Conservation (phyloP, 345 rosid genomes). For the Arabis alpina region DNA sequence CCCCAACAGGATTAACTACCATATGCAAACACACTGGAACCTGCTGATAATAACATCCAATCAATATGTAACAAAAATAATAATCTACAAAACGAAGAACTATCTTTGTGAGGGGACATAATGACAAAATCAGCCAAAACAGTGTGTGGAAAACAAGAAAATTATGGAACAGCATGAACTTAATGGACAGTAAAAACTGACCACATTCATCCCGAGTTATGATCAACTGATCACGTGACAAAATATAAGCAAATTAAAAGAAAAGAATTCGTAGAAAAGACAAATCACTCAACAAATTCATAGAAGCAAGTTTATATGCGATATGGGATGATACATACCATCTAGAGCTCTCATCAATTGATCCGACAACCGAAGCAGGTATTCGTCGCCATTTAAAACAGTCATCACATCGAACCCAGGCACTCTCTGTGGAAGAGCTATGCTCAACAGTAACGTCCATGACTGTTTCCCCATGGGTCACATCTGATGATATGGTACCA, state of each 20-base stretch:
- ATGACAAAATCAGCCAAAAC: background rate
- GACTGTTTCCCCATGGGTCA: slow-evolving; percentile 47
- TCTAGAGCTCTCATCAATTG: slow-evolving; percentile 69
- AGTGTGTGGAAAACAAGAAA: slow-evolving; percentile 3
- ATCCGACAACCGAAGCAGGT: slow-evolving; percentile 65
- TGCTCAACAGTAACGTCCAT: slow-evolving; percentile 49
- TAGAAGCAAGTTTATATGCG: slow-evolving; percentile 13
- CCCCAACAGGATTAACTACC: slow-evolving; percentile 5
- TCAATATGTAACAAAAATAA: slow-evolving; percentile 5
- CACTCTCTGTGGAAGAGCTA: slow-evolving; percentile 52
- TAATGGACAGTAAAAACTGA: slow-evolving; percentile 2
- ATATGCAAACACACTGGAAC: background rate
- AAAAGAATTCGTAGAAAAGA: background rate
- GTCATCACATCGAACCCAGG: slow-evolving; percentile 98
- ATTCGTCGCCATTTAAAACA: slow-evolving; percentile 96
- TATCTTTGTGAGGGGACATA: background rate
- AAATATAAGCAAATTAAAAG: background rate
- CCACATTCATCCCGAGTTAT: background rate
- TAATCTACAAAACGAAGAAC: background rate
- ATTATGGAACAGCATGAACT: slow-evolving; percentile 23
- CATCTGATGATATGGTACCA: slow-evolving; percentile 41
- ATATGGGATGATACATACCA: slow-evolving; percentile 58
- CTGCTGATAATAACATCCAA: slow-evolving; percentile 13
- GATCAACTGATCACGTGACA: background rate
- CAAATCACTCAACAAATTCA: background rate